phyloP scores from a whole-genome alignment of 2,329 filamentous ascomycete genomes.

The Chrysoporthe puriensis region DNA sequence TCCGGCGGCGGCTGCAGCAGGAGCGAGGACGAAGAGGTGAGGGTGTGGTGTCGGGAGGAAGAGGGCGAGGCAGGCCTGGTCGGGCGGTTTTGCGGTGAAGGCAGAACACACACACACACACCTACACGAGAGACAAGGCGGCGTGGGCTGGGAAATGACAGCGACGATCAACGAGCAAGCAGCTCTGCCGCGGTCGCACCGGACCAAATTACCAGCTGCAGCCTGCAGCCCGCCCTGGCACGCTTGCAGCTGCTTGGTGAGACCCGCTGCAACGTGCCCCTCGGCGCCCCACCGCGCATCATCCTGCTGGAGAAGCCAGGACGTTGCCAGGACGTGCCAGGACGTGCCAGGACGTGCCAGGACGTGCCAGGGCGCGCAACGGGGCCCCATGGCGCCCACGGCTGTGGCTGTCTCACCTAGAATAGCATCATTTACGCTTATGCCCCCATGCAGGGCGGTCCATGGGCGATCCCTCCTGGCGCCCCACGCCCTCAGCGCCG shows the following conservation, averaged over 20 bases:
- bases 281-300: conserved; percentile 3
- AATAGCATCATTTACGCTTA: background rate
- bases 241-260: background rate
- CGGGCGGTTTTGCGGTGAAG: conserved; percentile 2
- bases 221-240: conserved; percentile 13
- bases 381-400: background rate
- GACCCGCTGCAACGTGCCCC: background rate
- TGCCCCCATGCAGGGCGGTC: no score
- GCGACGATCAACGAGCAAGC: background rate
- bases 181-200: background rate
- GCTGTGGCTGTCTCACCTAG: conserved; percentile 18
- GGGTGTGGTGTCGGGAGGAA: conserved; percentile 11
- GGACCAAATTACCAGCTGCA: conserved; percentile 16
- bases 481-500: no score
- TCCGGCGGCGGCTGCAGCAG: conserved; percentile 18
- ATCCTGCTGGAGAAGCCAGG: background rate
- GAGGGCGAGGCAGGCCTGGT: conserved; percentile 14
- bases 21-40: background rate
- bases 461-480: no score
- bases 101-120: background rate
- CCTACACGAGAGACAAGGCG: background rate
- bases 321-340: no score
- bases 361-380: background rate
- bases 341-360: background rate
- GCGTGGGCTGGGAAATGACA: no score